Evolutionary conservation across 2,329 filamentous ascomycete species (phyloP).

Genomic region (Pyrenophora graminea): DNA sequence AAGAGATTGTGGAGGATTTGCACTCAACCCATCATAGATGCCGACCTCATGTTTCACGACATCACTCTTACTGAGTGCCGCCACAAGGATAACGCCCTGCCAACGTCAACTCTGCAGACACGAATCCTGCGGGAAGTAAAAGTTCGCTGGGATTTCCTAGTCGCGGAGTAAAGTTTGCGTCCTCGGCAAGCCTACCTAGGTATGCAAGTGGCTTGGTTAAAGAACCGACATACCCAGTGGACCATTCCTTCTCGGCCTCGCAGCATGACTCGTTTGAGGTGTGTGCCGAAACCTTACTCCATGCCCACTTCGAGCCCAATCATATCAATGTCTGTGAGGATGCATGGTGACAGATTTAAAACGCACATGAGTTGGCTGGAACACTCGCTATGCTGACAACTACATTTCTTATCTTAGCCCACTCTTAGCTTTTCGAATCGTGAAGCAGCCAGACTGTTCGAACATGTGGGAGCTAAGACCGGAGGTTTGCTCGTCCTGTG

Average conservation of each 20-base stretch:
- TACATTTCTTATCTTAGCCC: not conserved
- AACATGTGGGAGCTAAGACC: not conserved
- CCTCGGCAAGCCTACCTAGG: no score
- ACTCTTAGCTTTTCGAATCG: not conserved
- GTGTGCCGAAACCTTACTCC: constrained; percentile 4
- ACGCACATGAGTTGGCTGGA: constrained; percentile 1
- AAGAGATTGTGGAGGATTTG: constrained; percentile 13
- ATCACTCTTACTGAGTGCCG: not conserved
- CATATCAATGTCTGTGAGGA: constrained; percentile 1
- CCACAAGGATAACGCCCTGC: not conserved
- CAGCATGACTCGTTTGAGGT: constrained; percentile 1
- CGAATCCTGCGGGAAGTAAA: no score
- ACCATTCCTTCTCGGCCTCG: constrained; percentile 2
- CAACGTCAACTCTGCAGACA: not conserved
- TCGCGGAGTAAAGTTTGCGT: no score
- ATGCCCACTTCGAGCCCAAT: constrained; percentile 1
- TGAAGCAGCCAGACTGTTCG: not conserved
- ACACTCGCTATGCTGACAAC: not conserved
- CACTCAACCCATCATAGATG: not conserved
- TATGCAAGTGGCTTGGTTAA: no score
- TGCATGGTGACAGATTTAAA: constrained; percentile 1
- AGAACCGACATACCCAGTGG: not conserved
- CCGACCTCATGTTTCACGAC: no score
- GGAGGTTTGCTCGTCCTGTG: not conserved
- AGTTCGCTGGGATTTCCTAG: no score